Base-by-base conservation (phyloP, 257 asterid species). In the Lithospermum erythrorhizon region DNA sequence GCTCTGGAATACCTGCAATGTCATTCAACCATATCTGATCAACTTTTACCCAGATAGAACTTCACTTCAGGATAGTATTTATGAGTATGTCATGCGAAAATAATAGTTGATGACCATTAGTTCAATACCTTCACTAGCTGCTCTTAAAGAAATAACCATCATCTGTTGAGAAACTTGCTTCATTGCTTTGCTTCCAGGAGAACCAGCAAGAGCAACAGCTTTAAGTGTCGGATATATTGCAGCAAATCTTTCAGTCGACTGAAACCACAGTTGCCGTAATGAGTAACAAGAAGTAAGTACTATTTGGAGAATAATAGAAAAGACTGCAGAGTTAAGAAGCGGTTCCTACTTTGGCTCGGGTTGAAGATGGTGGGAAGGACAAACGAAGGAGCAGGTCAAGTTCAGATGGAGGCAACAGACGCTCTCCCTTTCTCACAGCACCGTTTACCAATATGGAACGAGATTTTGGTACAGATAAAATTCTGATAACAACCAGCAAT, bases 201-300 rank as follows among this genome's bases (percentile, higher is more conserved):
- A 66, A 75, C 97, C 97, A 65, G 96, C 86, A 65, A 90, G 87
- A 25, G 97, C 89, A 64, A 85, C 85, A 64, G 82, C 91, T 72
- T 80, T 82, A 54, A 90, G 87, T 45, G 82, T 68, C 23, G 94
- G 95, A 81, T 80, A 90, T 53, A 90, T 66, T 21, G 81, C 84
- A 73, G 79, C 89, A 67, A 89, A 89, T 75, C 97, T 82, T 64
- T 89, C 95, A 32, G 94, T 83, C 37, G 79, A 87, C 96, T 86
- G 57, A 48, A 41, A 41, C 49, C 49, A 41, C 5, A 14, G 49
- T 11, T 2, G 18, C 4, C 49, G 1, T 11, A 18, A 11, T 41
- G 18, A 41, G 49, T 41, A 41, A 41, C 49, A 41, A 14, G 13
- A 41, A 1, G 4, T 41, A 41, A 41, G 0, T 41, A 41, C 14